A percentile compares a stretch with the other conserved stretches of the same genome.
These are phyloP conservation scores for Pythium brassicae DNA, from an alignment of 352 stramenopile genomes.

Conservation along the genomic window DNA sequence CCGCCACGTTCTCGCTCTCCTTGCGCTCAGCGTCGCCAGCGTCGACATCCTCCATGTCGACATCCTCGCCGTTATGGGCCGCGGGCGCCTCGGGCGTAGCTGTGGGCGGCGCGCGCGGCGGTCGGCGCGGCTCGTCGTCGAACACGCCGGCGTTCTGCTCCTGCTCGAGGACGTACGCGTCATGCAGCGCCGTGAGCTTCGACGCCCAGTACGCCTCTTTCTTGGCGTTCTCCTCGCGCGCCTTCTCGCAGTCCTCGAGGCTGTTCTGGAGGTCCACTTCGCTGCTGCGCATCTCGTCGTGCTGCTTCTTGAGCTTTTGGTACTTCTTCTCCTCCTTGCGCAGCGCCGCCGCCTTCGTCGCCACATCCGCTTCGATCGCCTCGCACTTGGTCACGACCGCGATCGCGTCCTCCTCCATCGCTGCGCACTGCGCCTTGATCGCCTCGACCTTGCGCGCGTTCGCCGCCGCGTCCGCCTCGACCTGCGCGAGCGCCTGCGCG, in stretches of 20 bases:
- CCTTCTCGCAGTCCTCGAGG: constrained; percentile 91
- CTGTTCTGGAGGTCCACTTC: constrained; percentile 94
- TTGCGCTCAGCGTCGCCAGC: constrained; percentile 15
- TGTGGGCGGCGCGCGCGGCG: constrained; percentile 26
- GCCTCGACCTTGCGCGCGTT: constrained; percentile 72
- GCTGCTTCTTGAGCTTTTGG: constrained; percentile 85
- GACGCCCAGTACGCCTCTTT: constrained; percentile 85
- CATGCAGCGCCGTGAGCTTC: constrained; percentile 68
- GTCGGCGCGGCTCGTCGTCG: constrained; percentile 41
- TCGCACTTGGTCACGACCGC: constrained; percentile 91
- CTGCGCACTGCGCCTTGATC: constrained; percentile 87
- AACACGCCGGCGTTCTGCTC: constrained; percentile 72
- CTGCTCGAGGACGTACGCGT: constrained; percentile 57
- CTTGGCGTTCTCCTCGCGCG: constrained; percentile 89
- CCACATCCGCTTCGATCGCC: constrained; percentile 83
- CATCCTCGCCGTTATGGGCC: constrained; percentile 33
- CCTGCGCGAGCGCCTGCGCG: constrained; percentile 44
- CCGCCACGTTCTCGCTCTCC: constrained; percentile 1
- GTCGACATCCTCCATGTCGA: constrained; percentile 35
- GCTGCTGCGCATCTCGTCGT: constrained; percentile 86
- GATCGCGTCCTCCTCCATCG: constrained; percentile 91
- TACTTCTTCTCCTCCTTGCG: constrained; percentile 77
- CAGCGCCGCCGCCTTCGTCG: constrained; percentile 79
- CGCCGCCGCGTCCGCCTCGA: constrained; percentile 76
- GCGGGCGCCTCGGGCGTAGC: constrained; percentile 26